phyloP scores from a whole-genome alignment of 2,329 filamentous ascomycete genomes.

The Fusarium acutatum region DNA sequence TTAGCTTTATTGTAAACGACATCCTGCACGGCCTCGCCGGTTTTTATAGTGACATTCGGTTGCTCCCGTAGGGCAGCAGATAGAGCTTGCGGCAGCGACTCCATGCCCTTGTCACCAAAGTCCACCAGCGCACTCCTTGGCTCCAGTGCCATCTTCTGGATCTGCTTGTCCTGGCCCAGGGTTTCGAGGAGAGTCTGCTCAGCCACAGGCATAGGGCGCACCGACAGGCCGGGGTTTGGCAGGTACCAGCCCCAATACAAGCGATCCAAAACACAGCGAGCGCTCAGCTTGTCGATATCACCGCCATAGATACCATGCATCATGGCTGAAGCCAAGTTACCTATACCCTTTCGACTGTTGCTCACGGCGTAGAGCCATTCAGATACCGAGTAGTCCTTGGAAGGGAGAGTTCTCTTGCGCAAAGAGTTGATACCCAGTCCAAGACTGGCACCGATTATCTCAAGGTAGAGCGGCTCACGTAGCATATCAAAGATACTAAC shows the following conservation, averaged over 20 bases:
- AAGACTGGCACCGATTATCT: constrained; percentile 42
- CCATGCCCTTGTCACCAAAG: constrained; percentile 65
- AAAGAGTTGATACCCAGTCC: constrained; percentile 38
- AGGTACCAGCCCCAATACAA: constrained; percentile 46
- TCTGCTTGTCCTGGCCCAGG: constrained; percentile 41
- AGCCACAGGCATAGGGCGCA: constrained; percentile 51
- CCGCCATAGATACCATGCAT: constrained; percentile 94
- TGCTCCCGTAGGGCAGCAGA: constrained; percentile 58
- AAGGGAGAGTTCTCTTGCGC: constrained; percentile 28
- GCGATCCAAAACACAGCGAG: constrained; percentile 61
- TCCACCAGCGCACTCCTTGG: constrained; percentile 47
- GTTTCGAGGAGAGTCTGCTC: constrained; percentile 44
- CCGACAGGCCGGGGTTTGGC: constrained; percentile 45
- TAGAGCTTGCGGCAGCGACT: constrained; percentile 66
- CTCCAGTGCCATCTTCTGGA: constrained; percentile 44
- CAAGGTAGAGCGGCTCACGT: constrained; percentile 46
- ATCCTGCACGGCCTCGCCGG: constrained; percentile 56
- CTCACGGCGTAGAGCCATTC: constrained; percentile 48
- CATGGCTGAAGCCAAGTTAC: constrained; percentile 79
- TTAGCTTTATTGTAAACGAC: constrained; percentile 52
- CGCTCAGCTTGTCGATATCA: constrained; percentile 82
- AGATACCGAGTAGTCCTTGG: constrained; percentile 47
- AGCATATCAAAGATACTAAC: constrained; percentile 39
- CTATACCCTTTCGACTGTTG: constrained; percentile 55
- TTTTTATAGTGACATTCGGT: constrained; percentile 68